phyloP scores from a whole-genome alignment of 169 alveolate genomes.

The Plasmodium knowlesi region DNA sequence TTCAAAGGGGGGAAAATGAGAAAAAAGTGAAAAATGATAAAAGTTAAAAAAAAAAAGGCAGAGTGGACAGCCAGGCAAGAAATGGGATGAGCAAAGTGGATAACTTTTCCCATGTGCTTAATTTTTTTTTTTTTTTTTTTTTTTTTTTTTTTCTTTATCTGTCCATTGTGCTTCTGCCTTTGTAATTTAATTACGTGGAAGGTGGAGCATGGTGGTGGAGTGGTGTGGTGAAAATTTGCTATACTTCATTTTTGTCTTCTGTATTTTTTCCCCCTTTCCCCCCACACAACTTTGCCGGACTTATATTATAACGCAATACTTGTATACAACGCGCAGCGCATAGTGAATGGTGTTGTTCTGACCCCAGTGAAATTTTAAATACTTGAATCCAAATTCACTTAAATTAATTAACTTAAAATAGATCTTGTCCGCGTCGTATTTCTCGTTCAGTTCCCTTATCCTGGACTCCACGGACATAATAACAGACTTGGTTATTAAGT shows the following conservation, averaged over 20 bases:
- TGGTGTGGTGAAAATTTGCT: not conserved
- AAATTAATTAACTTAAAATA: slow-evolving; percentile 59
- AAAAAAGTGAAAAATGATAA: not conserved
- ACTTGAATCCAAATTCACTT: slow-evolving; percentile 34
- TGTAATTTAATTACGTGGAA: not conserved
- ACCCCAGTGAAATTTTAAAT: slow-evolving; percentile 21
- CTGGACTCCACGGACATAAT: slow-evolving; percentile 18
- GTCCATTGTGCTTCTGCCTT: too few relatives aligned
- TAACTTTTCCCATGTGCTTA: not conserved
- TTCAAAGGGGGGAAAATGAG: not conserved
- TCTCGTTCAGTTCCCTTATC: slow-evolving; percentile 16
- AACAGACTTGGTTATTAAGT: slow-evolving; percentile 38
- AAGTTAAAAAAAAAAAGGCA: not conserved
- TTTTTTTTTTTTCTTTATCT: too few relatives aligned
- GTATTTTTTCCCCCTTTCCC: not conserved
- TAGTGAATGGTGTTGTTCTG: not conserved
- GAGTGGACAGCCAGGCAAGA: not conserved
- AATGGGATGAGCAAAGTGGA: not conserved
- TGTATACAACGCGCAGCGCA: slow-evolving; percentile 44
- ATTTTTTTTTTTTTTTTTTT: too few relatives aligned
- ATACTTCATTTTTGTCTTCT: not conserved
- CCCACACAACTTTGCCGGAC: not conserved
- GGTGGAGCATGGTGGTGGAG: not conserved
- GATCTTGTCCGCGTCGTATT: slow-evolving; percentile 38
- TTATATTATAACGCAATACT: slow-evolving; percentile 25